Evolutionary conservation across 176 grass and related monocot genomes (phyloP), one percentile per base, ranked within the genome.

Genomic region (Musa beccarii): DNA sequence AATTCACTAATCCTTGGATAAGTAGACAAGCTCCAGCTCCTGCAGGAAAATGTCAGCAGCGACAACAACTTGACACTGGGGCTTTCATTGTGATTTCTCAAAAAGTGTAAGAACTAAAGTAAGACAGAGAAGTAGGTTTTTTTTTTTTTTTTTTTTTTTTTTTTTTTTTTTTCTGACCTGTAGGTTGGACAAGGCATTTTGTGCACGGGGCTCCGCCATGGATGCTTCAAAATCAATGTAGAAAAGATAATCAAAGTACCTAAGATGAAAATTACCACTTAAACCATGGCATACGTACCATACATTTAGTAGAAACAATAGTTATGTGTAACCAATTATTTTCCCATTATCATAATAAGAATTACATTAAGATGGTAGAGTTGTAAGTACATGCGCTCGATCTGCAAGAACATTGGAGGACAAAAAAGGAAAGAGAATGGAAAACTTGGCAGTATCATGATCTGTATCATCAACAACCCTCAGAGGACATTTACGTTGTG

Each of bases 241-340:
- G 77, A 93, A 87, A 73, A 85, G 81, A 84, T 89, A 93, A 66
- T 89, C 81, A 54, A 89, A 89, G 69, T 76, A 82, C 87, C 87
- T 93, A 68, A 6, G 53, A 59, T 25, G 16, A 80, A 71, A 21
- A 78, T 3, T 17, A 25, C 16, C 13, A 80, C 14, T 51, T 72
- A 29, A 63, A 21, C 24, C 34, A 43, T 43, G 17, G 20, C 10
- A 10, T 49, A 23, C 26, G 26, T 2, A 28, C 26, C 26, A 26
- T 10, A 11, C 26, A 43, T 43, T 43, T 43, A 43, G 3, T 43
- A 43, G 34, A 43, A 6, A 43, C 34, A 43, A 43, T 43, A 43
- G 34, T 43, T 6, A 28, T 28, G 34, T 43, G 34, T 6, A 43
- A 43, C 34, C 34, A 43, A 43, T 43, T 6, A 43, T 43, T 43